Evolutionary conservation across 75 land plant genomes (phyloP).

Genomic region (Sequoiadendron giganteum): DNA sequence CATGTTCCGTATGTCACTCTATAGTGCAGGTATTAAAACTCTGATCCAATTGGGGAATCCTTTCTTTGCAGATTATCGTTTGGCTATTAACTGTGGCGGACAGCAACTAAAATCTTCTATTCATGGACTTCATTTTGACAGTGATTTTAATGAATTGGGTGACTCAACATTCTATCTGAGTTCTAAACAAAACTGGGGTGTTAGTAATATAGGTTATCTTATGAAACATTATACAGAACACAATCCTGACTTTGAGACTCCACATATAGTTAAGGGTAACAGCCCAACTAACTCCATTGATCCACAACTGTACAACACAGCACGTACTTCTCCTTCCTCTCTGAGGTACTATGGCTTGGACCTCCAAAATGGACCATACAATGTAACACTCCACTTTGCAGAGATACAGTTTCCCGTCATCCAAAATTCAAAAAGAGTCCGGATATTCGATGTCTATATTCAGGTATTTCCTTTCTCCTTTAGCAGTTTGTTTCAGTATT

Average conservation of each 20-base stretch:
- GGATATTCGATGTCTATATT: slow-evolving; percentile 33
- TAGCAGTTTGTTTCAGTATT: not conserved
- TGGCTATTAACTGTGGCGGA: slow-evolving; percentile 2
- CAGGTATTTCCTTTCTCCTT: slow-evolving; percentile 19
- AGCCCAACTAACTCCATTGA: not conserved
- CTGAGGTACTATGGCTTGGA: slow-evolving; percentile 7
- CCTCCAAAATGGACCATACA: not conserved
- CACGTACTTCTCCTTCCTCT: slow-evolving; percentile 10
- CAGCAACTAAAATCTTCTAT: not conserved
- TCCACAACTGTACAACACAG: slow-evolving; percentile 21
- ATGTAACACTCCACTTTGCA: slow-evolving; percentile 3
- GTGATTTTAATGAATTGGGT: not conserved
- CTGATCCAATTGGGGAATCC: not conserved
- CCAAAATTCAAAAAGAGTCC: slow-evolving; percentile 19
- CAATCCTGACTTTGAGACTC: not conserved
- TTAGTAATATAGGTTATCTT: slow-evolving; percentile 6
- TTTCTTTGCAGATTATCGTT: not conserved
- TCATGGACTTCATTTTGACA: not conserved
- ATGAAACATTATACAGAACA: not conserved
- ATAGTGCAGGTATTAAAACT: not conserved
- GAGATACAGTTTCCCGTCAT: slow-evolving; percentile 17
- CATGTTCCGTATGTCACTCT: not conserved
- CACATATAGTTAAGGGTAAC: not conserved
- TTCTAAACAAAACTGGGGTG: slow-evolving; percentile 7
- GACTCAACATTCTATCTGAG: not conserved